A percentile compares a stretch with the other conserved stretches of the same genome.
These are phyloP conservation scores for Dichomitus squalens DNA, from an alignment of 1,284 basidiomycete genomes.

Conservation along the genomic window DNA sequence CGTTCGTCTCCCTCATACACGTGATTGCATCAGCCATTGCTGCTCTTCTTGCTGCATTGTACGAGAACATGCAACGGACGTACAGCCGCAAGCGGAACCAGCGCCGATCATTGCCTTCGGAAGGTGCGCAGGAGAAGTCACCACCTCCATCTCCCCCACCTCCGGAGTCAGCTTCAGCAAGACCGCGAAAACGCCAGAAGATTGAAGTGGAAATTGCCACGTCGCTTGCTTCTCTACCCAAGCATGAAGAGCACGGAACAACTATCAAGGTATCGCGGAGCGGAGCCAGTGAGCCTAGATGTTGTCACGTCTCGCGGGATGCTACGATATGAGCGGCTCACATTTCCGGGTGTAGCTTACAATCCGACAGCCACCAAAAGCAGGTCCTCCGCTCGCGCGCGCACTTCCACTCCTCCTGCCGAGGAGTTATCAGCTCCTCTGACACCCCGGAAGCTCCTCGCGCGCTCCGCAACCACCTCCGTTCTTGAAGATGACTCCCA, in stretches of 20 bases:
- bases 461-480: slow-evolving; percentile 21
- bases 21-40: not conserved
- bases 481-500: slow-evolving; percentile 10
- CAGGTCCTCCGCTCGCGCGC: not conserved
- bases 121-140: slow-evolving; percentile 2
- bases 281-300: slow-evolving; percentile 7
- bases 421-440: not conserved
- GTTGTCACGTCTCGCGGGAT: not conserved
- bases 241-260: not conserved
- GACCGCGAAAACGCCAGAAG: slow-evolving; percentile 30
- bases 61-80: slow-evolving; percentile 23
- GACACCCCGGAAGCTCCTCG: slow-evolving; percentile 11
- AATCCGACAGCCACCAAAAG: not conserved
- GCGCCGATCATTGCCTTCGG: slow-evolving; percentile 19
- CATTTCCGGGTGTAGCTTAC: not conserved
- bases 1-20: too few relatives aligned
- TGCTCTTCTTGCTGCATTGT: not conserved
- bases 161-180: not conserved
- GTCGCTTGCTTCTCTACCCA: not conserved
- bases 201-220: slow-evolving; percentile 22
- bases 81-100: slow-evolving; percentile 27
- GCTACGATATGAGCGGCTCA: not conserved
- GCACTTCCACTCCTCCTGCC: slow-evolving; percentile 2
- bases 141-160: not conserved
- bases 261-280: not conserved